These are phyloP conservation scores for Metschnikowia koreensis DNA, from an alignment of 805 yeast genomes.

Conservation along the genomic window DNA sequence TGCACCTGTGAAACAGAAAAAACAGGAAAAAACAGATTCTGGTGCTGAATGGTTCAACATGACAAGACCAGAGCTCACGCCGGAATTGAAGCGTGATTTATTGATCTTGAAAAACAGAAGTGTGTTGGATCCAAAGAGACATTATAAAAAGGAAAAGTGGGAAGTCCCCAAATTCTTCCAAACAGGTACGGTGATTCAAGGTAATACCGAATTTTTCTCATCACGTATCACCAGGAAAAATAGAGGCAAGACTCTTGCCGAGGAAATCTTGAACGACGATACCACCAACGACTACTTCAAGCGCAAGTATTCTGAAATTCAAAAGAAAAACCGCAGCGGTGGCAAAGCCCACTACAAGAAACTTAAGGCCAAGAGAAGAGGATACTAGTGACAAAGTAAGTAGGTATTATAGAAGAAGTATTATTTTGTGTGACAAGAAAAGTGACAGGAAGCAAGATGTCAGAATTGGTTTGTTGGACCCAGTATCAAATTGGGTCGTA, in stretches of 20 bases:
- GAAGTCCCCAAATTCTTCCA: conserved; percentile 76
- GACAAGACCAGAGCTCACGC: conserved; percentile 25
- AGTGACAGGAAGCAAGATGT: no score
- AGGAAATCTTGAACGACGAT: conserved; percentile 75
- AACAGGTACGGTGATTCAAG: conserved; percentile 84
- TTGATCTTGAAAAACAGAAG: conserved; percentile 79
- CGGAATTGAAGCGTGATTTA: conserved; percentile 71
- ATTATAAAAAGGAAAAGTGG: conserved; percentile 86
- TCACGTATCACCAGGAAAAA: conserved; percentile 65
- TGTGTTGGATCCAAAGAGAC: conserved; percentile 92
- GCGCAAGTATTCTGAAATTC: conserved; percentile 80
- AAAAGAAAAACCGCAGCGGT: conserved; percentile 58
- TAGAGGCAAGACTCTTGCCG: conserved; percentile 76
- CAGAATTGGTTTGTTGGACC: no score
- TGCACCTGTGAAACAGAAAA: conserved; percentile 8
- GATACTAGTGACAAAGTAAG: conserved; percentile 26
- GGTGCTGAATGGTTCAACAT: conserved; percentile 22
- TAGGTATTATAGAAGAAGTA: not conserved
- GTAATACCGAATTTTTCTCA: conserved; percentile 73
- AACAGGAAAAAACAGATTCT: conserved; percentile 15
- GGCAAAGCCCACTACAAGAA: conserved; percentile 66
- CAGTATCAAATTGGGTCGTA: no score
- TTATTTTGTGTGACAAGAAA: not conserved
- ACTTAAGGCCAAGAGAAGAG: conserved; percentile 57
- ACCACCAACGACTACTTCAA: conserved; percentile 74